These are phyloP conservation scores for Davidsoniella australis DNA, from an alignment of 2,329 filamentous ascomycete species.

Conservation along the genomic window DNA sequence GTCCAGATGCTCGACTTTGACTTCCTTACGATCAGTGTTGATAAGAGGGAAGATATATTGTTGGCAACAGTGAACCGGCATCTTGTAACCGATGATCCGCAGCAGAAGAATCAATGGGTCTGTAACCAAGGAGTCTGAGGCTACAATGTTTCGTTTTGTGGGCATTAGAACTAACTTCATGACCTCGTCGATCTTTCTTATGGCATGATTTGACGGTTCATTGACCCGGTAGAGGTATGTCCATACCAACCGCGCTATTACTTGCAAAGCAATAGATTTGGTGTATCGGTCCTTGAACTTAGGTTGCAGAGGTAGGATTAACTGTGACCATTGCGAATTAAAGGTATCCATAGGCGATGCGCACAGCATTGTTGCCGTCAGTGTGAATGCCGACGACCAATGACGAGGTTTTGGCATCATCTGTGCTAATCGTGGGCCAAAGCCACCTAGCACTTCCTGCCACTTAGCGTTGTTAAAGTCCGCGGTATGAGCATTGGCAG, in stretches of 20 bases:
- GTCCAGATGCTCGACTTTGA: conserved; percentile 82
- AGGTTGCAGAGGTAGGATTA: conserved; percentile 60
- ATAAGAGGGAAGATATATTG: conserved; percentile 89
- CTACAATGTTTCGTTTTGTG: conserved; percentile 63
- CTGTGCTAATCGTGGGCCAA: conserved; percentile 62
- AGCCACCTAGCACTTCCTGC: conserved; percentile 65
- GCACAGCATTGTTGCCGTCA: conserved; percentile 75
- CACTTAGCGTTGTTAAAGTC: conserved; percentile 72
- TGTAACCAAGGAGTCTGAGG: conserved; percentile 65
- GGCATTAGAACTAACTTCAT: conserved; percentile 68
- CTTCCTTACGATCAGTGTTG: conserved; percentile 68
- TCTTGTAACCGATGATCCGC: conserved; percentile 81
- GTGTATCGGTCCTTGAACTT: conserved; percentile 72
- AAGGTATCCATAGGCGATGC: conserved; percentile 76
- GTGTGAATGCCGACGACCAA: conserved; percentile 75
- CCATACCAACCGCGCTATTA: conserved; percentile 82
- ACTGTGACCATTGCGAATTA: conserved; percentile 67
- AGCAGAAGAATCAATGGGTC: conserved; percentile 89
- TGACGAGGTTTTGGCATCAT: conserved; percentile 86
- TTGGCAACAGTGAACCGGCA: conserved; percentile 85
- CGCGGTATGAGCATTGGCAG: conserved; percentile 56
- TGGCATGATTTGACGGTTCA: conserved; percentile 49
- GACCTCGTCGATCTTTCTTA: conserved; percentile 77
- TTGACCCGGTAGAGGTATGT: conserved; percentile 77
- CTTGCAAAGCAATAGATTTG: conserved; percentile 66